Conservation (phyloP, 2,329 filamentous ascomycete species). For the Aspergillus niger region DNA sequence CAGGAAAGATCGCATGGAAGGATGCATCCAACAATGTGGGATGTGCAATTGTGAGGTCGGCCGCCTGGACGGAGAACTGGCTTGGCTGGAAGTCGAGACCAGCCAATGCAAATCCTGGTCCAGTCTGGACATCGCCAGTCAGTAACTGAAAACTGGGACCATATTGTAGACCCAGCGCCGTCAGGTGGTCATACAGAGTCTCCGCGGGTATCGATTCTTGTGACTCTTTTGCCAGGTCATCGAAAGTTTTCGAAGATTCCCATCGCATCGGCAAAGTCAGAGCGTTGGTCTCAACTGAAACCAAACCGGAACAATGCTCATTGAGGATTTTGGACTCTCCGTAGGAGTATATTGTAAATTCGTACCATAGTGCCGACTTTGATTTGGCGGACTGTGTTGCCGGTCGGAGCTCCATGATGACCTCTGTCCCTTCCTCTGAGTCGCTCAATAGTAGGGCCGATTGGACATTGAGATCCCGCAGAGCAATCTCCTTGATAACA, state of each 20-base stretch:
- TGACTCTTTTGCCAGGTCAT: not conserved
- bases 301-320: constrained; percentile 4
- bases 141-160: not conserved
- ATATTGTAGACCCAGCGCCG: not conserved
- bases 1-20: not conserved
- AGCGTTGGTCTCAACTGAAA: not conserved
- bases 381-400: not conserved
- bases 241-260: not conserved
- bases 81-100: not conserved
- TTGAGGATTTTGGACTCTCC: not conserved
- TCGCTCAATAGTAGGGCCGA: not conserved
- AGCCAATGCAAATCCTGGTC: not conserved
- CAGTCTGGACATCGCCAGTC: not conserved
- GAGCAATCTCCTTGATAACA: not conserved
- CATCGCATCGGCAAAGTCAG: not conserved
- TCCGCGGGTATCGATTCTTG: not conserved
- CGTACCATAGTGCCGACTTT: not conserved
- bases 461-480: not conserved
- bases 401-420: not conserved
- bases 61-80: not conserved
- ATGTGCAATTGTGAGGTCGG: not conserved
- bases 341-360: constrained; percentile 3
- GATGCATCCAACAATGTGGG: constrained; percentile 2
- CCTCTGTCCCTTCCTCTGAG: constrained; percentile 1
- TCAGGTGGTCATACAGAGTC: not conserved